Base-by-base conservation (phyloP, 805 yeast species). In the Ogataea polymorpha region DNA sequence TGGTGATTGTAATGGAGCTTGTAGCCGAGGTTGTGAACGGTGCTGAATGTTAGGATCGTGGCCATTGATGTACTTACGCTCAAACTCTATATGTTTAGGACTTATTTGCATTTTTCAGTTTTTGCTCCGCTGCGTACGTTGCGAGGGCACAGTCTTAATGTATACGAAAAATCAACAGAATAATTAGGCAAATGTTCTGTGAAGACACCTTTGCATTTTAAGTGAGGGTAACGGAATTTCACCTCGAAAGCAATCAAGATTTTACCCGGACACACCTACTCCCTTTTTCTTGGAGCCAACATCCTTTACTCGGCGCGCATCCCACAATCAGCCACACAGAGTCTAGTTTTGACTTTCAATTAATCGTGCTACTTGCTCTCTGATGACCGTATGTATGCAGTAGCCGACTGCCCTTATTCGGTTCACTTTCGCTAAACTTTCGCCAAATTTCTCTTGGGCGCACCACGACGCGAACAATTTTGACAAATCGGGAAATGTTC, bases 21-120 rank as follows among this genome's bases (percentile, higher is more conserved):
- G 93, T 82, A 31, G 82, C 75, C 51, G 84, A 80, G 53, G 76
- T 73, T 51, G 85, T 76, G 61, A 87, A 80, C 32, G 95, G 88
- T 46, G 90, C 95, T 83, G 17, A 13, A 5, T 8, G 30, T 34
- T 37, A 27, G 49, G 25, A 23, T 26, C 26, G 15, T 5, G 13
- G 31, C 20, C 13, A 29, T 29, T 29, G 23, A 3, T 7, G 18
- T 17, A 80, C 93, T 63, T 75, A 86, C 95, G 82, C 56, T 75
- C 77, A 65, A 83, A 88, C 63, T 83, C 90, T 66, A 88, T 73
- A 43, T 73, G 70, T 49, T 71, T 75, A 46, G 96, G 96, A 39
- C 77, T 67, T 51, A 88, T 81, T 63, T 81, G 85, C 80, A 87
- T 81, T 53, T 45, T 68, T 34, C 25, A 32, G 37, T 8, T 41